These are phyloP conservation scores for Shiraia sp. DNA, from an alignment of 2,329 filamentous ascomycete genomes.

Conservation along the genomic window DNA sequence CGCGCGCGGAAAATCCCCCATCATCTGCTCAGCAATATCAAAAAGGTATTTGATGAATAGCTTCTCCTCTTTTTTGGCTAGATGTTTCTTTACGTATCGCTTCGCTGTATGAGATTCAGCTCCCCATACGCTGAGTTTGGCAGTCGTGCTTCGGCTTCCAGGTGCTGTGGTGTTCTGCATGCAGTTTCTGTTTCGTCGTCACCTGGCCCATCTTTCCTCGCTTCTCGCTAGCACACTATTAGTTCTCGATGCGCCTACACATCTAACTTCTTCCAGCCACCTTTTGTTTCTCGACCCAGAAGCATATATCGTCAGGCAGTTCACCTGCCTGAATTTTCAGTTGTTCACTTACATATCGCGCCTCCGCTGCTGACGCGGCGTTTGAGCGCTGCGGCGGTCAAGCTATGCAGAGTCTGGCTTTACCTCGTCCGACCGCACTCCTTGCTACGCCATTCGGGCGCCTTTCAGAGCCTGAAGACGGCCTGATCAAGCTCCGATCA, in stretches of 20 bases:
- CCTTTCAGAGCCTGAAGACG: constrained; percentile 40
- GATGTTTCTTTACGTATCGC: constrained; percentile 9
- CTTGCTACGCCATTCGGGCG: constrained; percentile 43
- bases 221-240: constrained; percentile 36
- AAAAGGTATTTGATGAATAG: constrained; percentile 31
- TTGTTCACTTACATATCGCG: constrained; percentile 29
- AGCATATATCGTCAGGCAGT: constrained; percentile 18
- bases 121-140: not conserved
- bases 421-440: constrained; percentile 43
- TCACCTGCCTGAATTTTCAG: constrained; percentile 19
- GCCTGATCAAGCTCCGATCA: constrained; percentile 37
- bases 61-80: constrained; percentile 17
- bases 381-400: constrained; percentile 41
- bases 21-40: constrained; percentile 11
- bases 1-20: not conserved
- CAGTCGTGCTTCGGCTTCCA: constrained; percentile 3
- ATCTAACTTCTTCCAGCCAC: constrained; percentile 23
- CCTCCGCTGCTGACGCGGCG: constrained; percentile 41
- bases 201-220: constrained; percentile 22
- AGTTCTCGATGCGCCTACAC: constrained; percentile 26
- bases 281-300: constrained; percentile 7
- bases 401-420: constrained; percentile 49
- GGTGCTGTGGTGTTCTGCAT: constrained; percentile 8
- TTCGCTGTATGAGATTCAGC: not conserved
- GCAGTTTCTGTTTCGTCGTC: constrained; percentile 9